phyloP scores from a whole-genome alignment of 2,329 filamentous ascomycete genomes.

The Cryphonectria radicalis region DNA sequence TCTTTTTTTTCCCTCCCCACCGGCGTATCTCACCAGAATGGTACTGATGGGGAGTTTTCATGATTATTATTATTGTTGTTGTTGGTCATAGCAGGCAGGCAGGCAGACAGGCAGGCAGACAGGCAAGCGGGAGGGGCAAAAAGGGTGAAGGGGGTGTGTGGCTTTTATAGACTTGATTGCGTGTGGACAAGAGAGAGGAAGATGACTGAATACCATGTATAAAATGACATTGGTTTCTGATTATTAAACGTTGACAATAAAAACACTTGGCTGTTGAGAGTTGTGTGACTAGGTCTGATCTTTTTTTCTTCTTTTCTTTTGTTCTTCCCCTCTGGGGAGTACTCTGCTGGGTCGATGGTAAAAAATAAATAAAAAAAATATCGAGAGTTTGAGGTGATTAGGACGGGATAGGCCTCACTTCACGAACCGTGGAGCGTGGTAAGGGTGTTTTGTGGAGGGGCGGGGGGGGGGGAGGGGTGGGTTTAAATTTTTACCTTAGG shows the following conservation, averaged over 20 bases:
- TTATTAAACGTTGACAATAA: background rate
- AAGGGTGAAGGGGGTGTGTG: background rate
- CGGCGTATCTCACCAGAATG: background rate
- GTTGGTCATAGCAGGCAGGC: constrained; percentile 4
- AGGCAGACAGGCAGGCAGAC: background rate
- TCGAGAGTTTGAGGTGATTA: no score
- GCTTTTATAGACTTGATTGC: background rate
- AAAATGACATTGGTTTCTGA: constrained; percentile 9
- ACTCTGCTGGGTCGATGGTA: no score
- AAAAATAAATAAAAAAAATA: no score
- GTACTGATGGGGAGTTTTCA: background rate
- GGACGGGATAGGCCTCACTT: no score
- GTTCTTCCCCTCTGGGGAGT: background rate
- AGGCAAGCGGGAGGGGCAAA: background rate
- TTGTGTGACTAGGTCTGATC: background rate
- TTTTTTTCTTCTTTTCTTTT: background rate
- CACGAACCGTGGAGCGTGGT: no score
- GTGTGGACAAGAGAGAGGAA: background rate
- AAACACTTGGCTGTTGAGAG: background rate
- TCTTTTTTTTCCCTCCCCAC: background rate
- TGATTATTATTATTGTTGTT: background rate
- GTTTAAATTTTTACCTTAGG: background rate
- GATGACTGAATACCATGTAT: background rate
- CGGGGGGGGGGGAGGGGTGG: no score
- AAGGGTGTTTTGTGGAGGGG: no score